Conservation (phyloP, 169 alveolate genomes). For the Cryptosporidium meleagridis region DNA sequence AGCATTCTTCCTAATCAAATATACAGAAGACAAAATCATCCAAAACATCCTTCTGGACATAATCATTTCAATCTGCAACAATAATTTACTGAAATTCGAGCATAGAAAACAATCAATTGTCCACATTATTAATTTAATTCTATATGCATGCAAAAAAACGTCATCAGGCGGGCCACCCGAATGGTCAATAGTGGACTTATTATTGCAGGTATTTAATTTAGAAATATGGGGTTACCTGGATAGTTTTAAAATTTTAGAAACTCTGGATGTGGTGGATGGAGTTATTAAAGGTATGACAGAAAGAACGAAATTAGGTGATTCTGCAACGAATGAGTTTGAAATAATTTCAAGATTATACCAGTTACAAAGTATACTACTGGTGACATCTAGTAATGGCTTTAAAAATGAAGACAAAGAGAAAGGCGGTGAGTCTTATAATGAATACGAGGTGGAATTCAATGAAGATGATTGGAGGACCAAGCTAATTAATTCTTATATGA, state of each 20-base stretch:
- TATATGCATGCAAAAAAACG: slow-evolving; percentile 29
- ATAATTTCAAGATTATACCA: slow-evolving; percentile 17
- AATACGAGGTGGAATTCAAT: neutral
- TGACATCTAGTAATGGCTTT: neutral
- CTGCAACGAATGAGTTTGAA: neutral
- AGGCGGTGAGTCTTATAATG: neutral
- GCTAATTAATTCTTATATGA: neutral
- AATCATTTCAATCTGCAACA: slow-evolving; percentile 4
- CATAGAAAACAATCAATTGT: neutral
- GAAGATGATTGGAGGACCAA: neutral
- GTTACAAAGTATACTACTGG: slow-evolving; percentile 28
- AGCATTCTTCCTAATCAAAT: neutral
- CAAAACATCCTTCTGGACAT: slow-evolving; percentile 8
- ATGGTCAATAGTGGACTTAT: slow-evolving; percentile 11
- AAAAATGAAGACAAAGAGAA: neutral
- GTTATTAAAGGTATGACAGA: neutral
- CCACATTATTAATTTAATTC: slow-evolving; percentile 16
- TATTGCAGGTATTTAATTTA: slow-evolving; percentile 11
- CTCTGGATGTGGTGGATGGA: neutral
- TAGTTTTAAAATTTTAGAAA: neutral
- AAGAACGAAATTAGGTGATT: neutral
- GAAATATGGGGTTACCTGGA: slow-evolving; percentile 2
- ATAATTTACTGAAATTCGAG: neutral
- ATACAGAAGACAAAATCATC: neutral
- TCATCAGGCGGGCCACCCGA: neutral